These are phyloP conservation scores for Phytophthora cryptogea DNA, from an alignment of 352 stramenopile species.

Conservation along the genomic window DNA sequence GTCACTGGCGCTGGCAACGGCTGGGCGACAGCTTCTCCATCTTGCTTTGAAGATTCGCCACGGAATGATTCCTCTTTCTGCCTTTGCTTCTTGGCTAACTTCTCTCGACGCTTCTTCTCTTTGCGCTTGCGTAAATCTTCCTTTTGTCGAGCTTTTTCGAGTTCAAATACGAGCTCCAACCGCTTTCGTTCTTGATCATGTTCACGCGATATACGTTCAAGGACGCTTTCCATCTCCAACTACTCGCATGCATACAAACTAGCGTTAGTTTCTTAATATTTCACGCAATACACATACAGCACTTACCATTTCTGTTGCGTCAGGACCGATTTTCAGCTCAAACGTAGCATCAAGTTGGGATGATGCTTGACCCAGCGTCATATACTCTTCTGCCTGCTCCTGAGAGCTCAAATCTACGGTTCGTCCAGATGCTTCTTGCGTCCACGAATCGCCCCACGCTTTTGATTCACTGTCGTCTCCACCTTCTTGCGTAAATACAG, in stretches of 20 bases:
- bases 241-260: constrained; percentile 10
- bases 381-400: neutral
- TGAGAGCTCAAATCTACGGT: constrained; percentile 3
- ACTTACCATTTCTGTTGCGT: constrained; percentile 33
- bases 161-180: constrained; percentile 63
- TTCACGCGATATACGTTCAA: constrained; percentile 67
- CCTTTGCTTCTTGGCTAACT: constrained; percentile 54
- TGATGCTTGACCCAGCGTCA: constrained; percentile 33
- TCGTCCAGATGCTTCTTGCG: constrained; percentile 4
- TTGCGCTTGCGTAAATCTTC: constrained; percentile 69
- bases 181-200: constrained; percentile 67
- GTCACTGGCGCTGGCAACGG: constrained; percentile 20
- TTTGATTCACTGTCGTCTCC: constrained; percentile 1
- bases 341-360: constrained; percentile 39
- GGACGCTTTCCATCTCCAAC: constrained; percentile 62
- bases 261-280: neutral
- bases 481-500: neutral
- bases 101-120: constrained; percentile 63
- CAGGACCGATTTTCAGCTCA: constrained; percentile 18
- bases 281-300: neutral
- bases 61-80: constrained; percentile 19
- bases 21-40: constrained; percentile 15
- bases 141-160: constrained; percentile 72
- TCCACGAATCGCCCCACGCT: constrained; percentile 13
- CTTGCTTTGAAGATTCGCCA: constrained; percentile 9